These are phyloP conservation scores for Setomelanomma holmii DNA, from an alignment of 2,329 filamentous ascomycete species.

Conservation along the genomic window DNA sequence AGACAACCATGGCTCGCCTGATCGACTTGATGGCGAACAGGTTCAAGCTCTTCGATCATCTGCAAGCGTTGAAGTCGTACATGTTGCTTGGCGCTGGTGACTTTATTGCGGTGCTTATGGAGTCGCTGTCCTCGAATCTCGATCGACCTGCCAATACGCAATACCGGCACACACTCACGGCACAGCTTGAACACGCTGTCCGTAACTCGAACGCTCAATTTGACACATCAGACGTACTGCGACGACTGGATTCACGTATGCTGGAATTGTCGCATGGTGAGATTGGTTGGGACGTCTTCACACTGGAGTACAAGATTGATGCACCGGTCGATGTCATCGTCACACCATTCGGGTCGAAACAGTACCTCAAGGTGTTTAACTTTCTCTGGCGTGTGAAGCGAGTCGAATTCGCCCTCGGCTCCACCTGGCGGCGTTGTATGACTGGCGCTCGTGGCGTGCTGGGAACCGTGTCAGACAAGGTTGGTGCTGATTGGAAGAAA, in stretches of 20 bases:
- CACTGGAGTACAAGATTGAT: conserved; percentile 97
- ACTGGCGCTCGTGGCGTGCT: conserved; percentile 93
- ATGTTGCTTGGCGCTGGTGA: conserved; percentile 94
- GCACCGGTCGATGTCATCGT: conserved; percentile 96
- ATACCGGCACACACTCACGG: conserved; percentile 94
- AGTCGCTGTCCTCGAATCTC: conserved; percentile 89
- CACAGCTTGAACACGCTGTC: conserved; percentile 97
- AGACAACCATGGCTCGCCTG: conserved; percentile 94
- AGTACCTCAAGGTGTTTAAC: conserved; percentile 99
- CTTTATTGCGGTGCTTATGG: conserved; percentile 96
- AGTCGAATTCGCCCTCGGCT: conserved; percentile 90
- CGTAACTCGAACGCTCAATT: conserved; percentile 97
- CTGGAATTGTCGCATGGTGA: conserved; percentile 94
- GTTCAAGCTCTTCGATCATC: conserved; percentile 92
- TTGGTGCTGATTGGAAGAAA: conserved; percentile 84
- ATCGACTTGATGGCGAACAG: conserved; percentile 94
- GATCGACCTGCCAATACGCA: conserved; percentile 96
- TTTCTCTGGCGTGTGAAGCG: conserved; percentile 98
- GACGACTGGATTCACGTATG: conserved; percentile 96
- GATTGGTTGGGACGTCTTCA: conserved; percentile 99
- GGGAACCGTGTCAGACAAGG: conserved; percentile 73
- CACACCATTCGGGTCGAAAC: conserved; percentile 91
- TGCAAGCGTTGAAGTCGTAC: conserved; percentile 92
- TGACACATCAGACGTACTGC: conserved; percentile 88
- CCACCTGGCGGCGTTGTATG: conserved; percentile 94